Evolutionary conservation across 2,329 filamentous ascomycete genomes (phyloP).

Genomic region (Aureobasidium sp.): DNA sequence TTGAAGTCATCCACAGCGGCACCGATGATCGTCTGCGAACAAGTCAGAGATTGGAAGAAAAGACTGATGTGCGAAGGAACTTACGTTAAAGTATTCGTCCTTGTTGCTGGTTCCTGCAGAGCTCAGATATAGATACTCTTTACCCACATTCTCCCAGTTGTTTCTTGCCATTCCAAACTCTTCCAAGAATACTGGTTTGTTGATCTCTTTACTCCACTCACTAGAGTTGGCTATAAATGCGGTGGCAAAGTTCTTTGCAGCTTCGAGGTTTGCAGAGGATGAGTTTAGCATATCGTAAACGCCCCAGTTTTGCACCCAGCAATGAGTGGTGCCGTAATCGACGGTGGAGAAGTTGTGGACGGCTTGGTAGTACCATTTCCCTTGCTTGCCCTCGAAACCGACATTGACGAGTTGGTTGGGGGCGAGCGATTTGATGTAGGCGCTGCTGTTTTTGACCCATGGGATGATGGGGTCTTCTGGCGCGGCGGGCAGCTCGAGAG

Average conservation of each 20-base stretch:
- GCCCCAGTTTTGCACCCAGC: slow-evolving; percentile 37
- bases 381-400: slow-evolving; percentile 34
- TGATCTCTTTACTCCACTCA: slow-evolving; percentile 31
- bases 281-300: slow-evolving; percentile 35
- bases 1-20: slow-evolving; percentile 32
- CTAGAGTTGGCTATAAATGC: slow-evolving; percentile 31
- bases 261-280: slow-evolving; percentile 26
- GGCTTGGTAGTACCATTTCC: slow-evolving; percentile 34
- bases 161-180: slow-evolving; percentile 37
- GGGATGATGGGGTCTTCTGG: slow-evolving; percentile 30
- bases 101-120: slow-evolving; percentile 31
- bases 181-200: slow-evolving; percentile 33
- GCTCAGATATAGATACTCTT: slow-evolving; percentile 33
- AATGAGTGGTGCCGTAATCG: slow-evolving; percentile 35
- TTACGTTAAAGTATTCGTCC: slow-evolving; percentile 30
- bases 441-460: slow-evolving; percentile 32
- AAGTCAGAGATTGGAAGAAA: background rate
- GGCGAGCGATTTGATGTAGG: slow-evolving; percentile 31
- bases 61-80: background rate
- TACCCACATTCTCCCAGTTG: slow-evolving; percentile 33
- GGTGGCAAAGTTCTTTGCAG: slow-evolving; percentile 31
- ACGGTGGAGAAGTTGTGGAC: slow-evolving; percentile 32
- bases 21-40: slow-evolving; percentile 27
- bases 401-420: slow-evolving; percentile 34
- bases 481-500: slow-evolving; percentile 25